These are phyloP conservation scores for Pontederia crassipes DNA, from an alignment of 176 grass and related monocot genomes.

Conservation along the genomic window DNA sequence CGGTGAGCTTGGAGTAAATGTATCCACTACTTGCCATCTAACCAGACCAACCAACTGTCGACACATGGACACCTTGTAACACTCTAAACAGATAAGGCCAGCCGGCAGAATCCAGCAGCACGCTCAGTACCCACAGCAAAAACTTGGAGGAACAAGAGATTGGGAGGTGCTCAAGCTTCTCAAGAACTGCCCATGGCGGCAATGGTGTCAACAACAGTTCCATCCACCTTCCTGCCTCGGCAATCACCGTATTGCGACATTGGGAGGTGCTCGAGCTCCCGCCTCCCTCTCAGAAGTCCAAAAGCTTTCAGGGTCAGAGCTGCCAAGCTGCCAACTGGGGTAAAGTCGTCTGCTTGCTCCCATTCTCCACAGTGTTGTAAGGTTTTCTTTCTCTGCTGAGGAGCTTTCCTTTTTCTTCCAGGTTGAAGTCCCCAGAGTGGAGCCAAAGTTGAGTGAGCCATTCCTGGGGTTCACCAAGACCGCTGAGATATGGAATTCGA, in stretches of 20 bases:
- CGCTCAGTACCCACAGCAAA: too few relatives aligned
- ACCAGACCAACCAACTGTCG: too few relatives aligned
- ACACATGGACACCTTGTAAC: too few relatives aligned
- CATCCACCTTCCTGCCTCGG: constrained; percentile 20
- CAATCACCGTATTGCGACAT: neutral
- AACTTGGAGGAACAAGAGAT: too few relatives aligned
- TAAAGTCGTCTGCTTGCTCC: constrained; percentile 12
- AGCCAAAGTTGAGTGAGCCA: constrained; percentile 59
- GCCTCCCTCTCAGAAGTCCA: constrained; percentile 9
- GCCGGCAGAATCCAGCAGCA: too few relatives aligned
- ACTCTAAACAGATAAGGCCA: too few relatives aligned
- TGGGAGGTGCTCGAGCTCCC: constrained; percentile 19
- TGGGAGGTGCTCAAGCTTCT: too few relatives aligned
- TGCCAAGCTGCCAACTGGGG: constrained; percentile 60
- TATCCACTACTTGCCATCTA: too few relatives aligned
- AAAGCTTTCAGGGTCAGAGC: constrained; percentile 27
- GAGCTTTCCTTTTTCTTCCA: neutral
- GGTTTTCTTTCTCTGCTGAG: neutral
- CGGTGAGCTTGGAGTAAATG: too few relatives aligned
- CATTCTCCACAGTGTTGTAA: neutral
- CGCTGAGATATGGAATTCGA: constrained; percentile 79
- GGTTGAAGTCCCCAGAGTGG: constrained; percentile 45
- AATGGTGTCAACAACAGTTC: constrained; percentile 1
- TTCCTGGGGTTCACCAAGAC: constrained; percentile 85
- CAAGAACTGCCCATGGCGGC: too few relatives aligned